phyloP scores from a whole-genome alignment of 768 basidiomycete genomes.

The Boletus fagicola region DNA sequence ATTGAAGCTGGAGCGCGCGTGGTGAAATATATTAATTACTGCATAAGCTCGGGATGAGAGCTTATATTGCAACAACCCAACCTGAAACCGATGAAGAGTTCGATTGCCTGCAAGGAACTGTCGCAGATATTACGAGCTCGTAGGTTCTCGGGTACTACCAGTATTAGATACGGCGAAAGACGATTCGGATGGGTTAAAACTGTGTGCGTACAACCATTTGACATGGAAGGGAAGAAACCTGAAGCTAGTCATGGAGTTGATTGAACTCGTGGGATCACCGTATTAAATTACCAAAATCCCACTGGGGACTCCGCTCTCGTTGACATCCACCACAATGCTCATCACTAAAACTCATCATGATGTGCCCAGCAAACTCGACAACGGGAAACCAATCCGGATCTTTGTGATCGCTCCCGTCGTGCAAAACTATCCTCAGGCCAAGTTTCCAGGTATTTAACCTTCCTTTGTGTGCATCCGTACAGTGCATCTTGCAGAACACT shows the following conservation, averaged over 20 bases:
- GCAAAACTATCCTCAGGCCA: constrained; percentile 83
- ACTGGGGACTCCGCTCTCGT: background rate
- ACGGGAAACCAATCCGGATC: constrained; percentile 68
- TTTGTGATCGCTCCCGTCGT: constrained; percentile 79
- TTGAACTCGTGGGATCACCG: too few relatives aligned
- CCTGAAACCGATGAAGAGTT: background rate
- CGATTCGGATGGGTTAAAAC: too few relatives aligned
- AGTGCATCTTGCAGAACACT: background rate
- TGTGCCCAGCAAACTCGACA: constrained; percentile 64
- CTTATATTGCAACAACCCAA: background rate
- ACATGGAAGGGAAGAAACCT: background rate
- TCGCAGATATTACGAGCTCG: background rate
- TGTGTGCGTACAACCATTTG: background rate
- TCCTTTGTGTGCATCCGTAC: background rate
- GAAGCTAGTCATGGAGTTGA: too few relatives aligned
- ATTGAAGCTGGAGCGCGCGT: background rate
- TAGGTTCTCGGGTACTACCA: too few relatives aligned
- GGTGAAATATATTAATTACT: background rate
- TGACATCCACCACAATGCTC: constrained; percentile 54
- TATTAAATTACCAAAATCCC: too few relatives aligned
- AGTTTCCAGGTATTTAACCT: constrained; percentile 68
- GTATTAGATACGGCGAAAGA: too few relatives aligned
- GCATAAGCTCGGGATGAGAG: background rate
- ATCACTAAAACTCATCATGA: constrained; percentile 79
- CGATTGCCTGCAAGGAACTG: background rate